Evolutionary conservation across 1,284 basidiomycete genomes (phyloP), one percentile per base, ranked within the genome.

Genomic region (Ustilago sp.): DNA sequence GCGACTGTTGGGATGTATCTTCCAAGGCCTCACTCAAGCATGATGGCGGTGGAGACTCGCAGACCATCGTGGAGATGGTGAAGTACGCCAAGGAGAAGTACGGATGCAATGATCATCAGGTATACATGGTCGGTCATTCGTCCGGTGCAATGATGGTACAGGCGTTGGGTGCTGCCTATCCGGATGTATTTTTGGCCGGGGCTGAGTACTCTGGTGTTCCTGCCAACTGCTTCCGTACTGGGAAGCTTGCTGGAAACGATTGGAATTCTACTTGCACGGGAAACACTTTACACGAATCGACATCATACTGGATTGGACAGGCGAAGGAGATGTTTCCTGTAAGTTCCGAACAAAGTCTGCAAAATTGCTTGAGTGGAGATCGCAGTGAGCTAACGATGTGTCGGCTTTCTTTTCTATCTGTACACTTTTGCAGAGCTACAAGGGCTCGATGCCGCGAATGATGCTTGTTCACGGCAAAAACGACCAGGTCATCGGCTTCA

Each of bases 181-280:
- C 63, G 3, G 59, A 65, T 13, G 3, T 63, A 8, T 60, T 73
- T 28, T 34, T 55, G 6, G 64, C 59, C 1, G 61, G 34, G 4
- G 64, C 70, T 8, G 63, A 43, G 2, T 67, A 67, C 39, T 63
- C 56, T 12, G 69, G 69, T 8, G 69, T 67, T 28, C 69, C 69
- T 23, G 55, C 61, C 32, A 62, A 62, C 6, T 74, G 72, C 34
- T 70, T 74, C 53, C 8, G 19, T 0, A 64, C 65, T 0, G 35
- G 43, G 0, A 59, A 48, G 2, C 15, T 36, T 1, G 17, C 41
- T 2, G 72, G 63, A 6, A 34, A 56, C 0, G 63, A 57, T 19
- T 67, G 59, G 63, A 74, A 74, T 41, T 32, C 6, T 23, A 63
- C 59, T 8, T 74, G 72, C 23, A 55, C 72, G 0, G 56, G 38